Base-by-base conservation (phyloP, 2,329 filamentous ascomycete species). In the Akanthomyces uredinophilus region DNA sequence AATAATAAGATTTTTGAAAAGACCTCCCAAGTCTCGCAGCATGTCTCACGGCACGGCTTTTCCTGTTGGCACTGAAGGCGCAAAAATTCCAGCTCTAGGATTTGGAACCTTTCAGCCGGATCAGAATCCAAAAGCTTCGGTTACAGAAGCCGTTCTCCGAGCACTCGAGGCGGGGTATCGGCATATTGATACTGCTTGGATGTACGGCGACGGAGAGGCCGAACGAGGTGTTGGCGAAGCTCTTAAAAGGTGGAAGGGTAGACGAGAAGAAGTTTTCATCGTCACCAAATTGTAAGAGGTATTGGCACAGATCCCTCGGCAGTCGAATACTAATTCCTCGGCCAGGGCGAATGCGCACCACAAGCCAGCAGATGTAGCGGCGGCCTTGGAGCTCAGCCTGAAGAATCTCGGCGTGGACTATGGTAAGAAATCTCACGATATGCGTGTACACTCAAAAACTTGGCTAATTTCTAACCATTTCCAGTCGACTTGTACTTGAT, bases 141-240 rank as follows among this genome's bases (percentile, higher is more conserved):
- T 61, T 1, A 49, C 59, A 0, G 39, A 61, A 14, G 59, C 59
- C 7, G 59, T 61, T 18, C 43, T 61, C 2, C 14, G 14, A 43
- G 59, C 59, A 3, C 50, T 61, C 16, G 35, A 46, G 18, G 59
- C 41, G 20, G 59, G 59, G 11, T 61, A 61, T 13, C 18, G 59
- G 20, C 59, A 61, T 32, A 54, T 61, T 39, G 59, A 61, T 32
- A 61, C 59, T 8, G 59, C 59, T n/a, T 61, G 59, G 59, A 54
- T 18, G 29, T 61, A 61, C 29, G 59, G 59, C 11, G 37, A 54
- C 18, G 51, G 59, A 3, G 59, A 61, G n/a, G 49, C 50, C 11
- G 59, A 61, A 29, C 13, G 50, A 39, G 59, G 59, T 41, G 50
- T 61, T 41, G 59, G 59, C 14, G 41, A 54, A 35, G 59, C 59